phyloP scores from a whole-genome alignment of 345 rosid species.

The Diplotaxis tenuifolia region DNA sequence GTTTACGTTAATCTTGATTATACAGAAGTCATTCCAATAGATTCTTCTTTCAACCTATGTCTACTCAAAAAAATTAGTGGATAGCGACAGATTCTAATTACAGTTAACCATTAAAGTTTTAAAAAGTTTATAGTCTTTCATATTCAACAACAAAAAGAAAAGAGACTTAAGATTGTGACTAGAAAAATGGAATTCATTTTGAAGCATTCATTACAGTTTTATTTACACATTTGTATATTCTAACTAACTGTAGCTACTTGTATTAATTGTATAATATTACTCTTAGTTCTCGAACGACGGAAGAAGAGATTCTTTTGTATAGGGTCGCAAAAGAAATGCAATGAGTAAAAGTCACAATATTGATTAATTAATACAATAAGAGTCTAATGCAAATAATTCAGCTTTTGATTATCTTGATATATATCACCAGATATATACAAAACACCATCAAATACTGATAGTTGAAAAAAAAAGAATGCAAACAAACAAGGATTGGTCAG shows the following conservation, averaged over 20 bases:
- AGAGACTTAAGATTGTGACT: slow-evolving; percentile 18
- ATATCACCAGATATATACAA: slow-evolving; percentile 4
- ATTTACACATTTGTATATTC: neutral
- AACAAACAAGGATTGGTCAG: slow-evolving; percentile 12
- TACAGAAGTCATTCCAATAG: slow-evolving; percentile 20
- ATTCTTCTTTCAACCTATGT: slow-evolving; percentile 21
- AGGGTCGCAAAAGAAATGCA: slow-evolving; percentile 29
- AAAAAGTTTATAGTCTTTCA: neutral
- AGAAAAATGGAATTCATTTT: neutral
- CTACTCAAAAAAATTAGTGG: slow-evolving; percentile 10
- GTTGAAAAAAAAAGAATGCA: slow-evolving; percentile 7
- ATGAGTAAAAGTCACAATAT: slow-evolving; percentile 28
- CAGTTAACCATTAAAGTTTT: slow-evolving; percentile 30
- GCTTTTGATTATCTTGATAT: slow-evolving; percentile 24
- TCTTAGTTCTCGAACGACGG: slow-evolving; percentile 22
- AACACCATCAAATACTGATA: slow-evolving; percentile 7
- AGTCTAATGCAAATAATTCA: neutral
- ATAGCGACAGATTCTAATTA: slow-evolving; percentile 27
- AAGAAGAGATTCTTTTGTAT: slow-evolving; percentile 30
- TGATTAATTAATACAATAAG: slow-evolving; percentile 9
- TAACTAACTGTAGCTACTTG: slow-evolving; percentile 14
- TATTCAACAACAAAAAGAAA: slow-evolving; percentile 22
- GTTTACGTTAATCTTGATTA: neutral
- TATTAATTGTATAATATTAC: slow-evolving; percentile 26
- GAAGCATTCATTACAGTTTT: slow-evolving; percentile 15